Percentiles rank a stretch among this genome's conserved stretches.
Conservation (phyloP, 2,329 filamentous ascomycete species). For the Neodidymelliopsis sp. region DNA sequence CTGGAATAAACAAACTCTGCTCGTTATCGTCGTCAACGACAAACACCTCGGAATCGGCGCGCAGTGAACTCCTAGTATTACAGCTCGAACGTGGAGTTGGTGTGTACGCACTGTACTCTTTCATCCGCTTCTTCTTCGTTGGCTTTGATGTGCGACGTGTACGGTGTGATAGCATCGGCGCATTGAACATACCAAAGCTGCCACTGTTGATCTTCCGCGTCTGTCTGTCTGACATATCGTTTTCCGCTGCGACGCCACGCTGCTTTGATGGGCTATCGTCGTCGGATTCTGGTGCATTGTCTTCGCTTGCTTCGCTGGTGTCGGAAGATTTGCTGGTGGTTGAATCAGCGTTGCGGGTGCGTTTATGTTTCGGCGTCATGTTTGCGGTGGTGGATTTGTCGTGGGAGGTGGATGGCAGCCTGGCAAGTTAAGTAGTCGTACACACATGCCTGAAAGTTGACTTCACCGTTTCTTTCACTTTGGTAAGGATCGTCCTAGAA, state of each 20-base stretch:
- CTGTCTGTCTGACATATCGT: constrained; percentile 43
- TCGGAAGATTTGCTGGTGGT: background rate
- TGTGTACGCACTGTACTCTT: background rate
- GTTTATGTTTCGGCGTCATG: background rate
- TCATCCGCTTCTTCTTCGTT: background rate
- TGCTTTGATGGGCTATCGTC: background rate
- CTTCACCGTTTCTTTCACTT: no score
- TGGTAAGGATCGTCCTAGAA: no score
- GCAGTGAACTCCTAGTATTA: background rate
- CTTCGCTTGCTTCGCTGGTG: background rate
- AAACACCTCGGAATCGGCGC: background rate
- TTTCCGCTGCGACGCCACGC: constrained; percentile 17
- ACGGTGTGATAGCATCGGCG: background rate
- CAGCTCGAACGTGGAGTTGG: background rate
- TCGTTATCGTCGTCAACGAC: background rate
- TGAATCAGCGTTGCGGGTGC: background rate
- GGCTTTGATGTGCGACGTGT: background rate
- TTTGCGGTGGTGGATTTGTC: background rate
- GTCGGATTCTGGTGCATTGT: background rate
- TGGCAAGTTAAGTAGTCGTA: no score
- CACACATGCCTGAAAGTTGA: no score
- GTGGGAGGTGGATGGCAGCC: background rate
- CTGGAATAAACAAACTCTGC: background rate
- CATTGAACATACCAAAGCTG: constrained; percentile 57
- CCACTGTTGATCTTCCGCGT: constrained; percentile 66